Percentiles rank a stretch among this genome's conserved stretches.
phyloP scores from a whole-genome alignment of 768 basidiomycete genomes.

The Auriscalpium microsporum region DNA sequence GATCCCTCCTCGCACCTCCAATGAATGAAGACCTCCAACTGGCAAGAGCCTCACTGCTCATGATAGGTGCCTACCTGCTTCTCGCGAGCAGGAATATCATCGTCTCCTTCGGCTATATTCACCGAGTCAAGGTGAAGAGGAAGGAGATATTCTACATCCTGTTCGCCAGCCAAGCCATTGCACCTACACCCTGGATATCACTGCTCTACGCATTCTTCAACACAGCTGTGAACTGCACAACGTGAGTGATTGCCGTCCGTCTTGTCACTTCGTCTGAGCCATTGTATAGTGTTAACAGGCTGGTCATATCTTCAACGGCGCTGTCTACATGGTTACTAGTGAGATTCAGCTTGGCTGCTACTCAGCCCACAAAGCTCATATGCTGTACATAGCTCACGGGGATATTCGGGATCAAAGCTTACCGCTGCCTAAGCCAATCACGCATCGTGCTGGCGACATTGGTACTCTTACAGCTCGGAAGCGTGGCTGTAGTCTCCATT shows the following conservation, averaged over 20 bases:
- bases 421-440: constrained; percentile 55
- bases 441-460: constrained; percentile 40
- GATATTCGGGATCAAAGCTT: constrained; percentile 58
- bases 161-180: constrained; percentile 46
- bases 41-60: constrained; percentile 36
- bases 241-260: constrained; percentile 37
- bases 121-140: constrained; percentile 46
- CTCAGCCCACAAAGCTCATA: not conserved
- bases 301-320: not conserved
- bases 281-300: not conserved
- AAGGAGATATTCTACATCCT: constrained; percentile 52
- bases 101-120: constrained; percentile 42
- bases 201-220: constrained; percentile 41
- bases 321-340: not conserved
- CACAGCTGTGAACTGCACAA: constrained; percentile 32
- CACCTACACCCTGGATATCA: constrained; percentile 34
- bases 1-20: constrained; percentile 47
- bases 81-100: constrained; percentile 47
- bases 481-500: constrained; percentile 32
- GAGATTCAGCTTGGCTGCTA: not conserved
- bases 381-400: constrained; percentile 41
- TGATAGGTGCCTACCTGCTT: constrained; percentile 40
- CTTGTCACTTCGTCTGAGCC: constrained; percentile 13
- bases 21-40: constrained; percentile 34
- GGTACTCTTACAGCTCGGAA: constrained; percentile 33